Evolutionary conservation across 306 rosid genomes (phyloP), one percentile per base, ranked within the genome.

Genomic region (Cicer yamashitae): DNA sequence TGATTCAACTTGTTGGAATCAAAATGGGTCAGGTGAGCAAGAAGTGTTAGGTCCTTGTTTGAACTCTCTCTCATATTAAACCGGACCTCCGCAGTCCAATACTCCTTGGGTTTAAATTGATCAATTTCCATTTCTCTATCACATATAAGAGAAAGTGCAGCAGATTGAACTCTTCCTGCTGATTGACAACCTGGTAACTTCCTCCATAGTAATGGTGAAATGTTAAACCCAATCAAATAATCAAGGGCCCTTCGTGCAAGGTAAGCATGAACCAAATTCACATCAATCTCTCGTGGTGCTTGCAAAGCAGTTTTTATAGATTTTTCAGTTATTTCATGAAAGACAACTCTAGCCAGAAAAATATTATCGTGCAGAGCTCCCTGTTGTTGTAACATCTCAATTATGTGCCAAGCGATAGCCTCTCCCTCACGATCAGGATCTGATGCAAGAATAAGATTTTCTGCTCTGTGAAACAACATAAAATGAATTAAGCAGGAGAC

Each of bases 391-490:
- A 94, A 83, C 99, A 92, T 94, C 91, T 94, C 99, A 73, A 92
- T 18, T 50, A 94, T 89, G 84, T 94, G 99, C 99, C 99, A 94
- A 43, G 98, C 91, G 78, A 94, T 94, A 77, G 99, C 97, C 91
- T 94, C 99, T 52, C 99, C 99, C 84, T 94, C 99, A 44, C 99
- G 97, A 79, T 94, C 98, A 14, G 99, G 99, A 90, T 94, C 98
- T 74, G 99, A 94, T 41, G 99, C 99, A 85, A 94, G 96, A 85
- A 94, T 92, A 74, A 94, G 96, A 86, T 86, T 86, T 86, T 94
- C 92, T 86, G 98, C 99, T 80, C 99, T 94, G 99, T 77, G 84
- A 78, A 82, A 85, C 82, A 83, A 84, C 79, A 76, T 53, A 75
- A 75, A 63, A 79, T 65, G 67, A 77, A 76, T 65, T 80, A 64